Percentiles rank a stretch among this genome's conserved stretches.
Evolutionary conservation across 805 yeast genomes (phyloP).

Genomic region (baker's yeast (Saccharomyces cerevisiae)): DNA sequence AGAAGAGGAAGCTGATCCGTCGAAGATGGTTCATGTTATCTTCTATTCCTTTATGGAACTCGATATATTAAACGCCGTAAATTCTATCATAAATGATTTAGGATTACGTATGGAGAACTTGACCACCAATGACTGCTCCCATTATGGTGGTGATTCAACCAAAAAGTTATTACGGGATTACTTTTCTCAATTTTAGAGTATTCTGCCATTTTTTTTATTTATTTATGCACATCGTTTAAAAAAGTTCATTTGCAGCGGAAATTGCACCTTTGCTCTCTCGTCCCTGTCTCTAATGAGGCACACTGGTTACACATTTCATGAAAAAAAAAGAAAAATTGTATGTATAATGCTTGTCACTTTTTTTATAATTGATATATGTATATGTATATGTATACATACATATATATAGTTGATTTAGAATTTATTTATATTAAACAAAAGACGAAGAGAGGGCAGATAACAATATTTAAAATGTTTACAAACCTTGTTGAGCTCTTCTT

Average conservation of each 20-base stretch:
- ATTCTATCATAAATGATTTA: conserved; percentile 10
- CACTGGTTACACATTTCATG: not conserved
- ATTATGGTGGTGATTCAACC: conserved; percentile 35
- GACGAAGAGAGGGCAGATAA: not conserved
- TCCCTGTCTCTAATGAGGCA: not conserved
- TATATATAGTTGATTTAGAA: not conserved
- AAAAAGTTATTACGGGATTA: conserved; percentile 39
- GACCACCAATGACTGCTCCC: conserved; percentile 31
- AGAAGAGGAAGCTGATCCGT: conserved; percentile 13
- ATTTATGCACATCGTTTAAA: conserved; percentile 11
- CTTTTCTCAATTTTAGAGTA: not conserved
- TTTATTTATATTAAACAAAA: not conserved
- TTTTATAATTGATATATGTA: not conserved
- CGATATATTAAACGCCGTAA: conserved; percentile 40
- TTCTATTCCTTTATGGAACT: conserved; percentile 69
- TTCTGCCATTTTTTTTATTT: conserved; percentile 8
- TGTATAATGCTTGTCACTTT: not conserved
- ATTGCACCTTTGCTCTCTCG: not conserved
- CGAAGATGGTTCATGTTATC: conserved; percentile 50
- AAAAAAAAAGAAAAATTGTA: not conserved
- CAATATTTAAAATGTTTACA: conserved; percentile 26
- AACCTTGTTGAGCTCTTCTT: conserved; percentile 79
- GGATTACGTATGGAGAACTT: conserved; percentile 21
- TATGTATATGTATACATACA: not conserved
- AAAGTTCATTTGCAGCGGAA: not conserved